A percentile compares a stretch with the other conserved stretches of the same genome.
These are phyloP conservation scores for Thelonectria blattea DNA, from an alignment of 2,329 filamentous ascomycete genomes.

Conservation along the genomic window DNA sequence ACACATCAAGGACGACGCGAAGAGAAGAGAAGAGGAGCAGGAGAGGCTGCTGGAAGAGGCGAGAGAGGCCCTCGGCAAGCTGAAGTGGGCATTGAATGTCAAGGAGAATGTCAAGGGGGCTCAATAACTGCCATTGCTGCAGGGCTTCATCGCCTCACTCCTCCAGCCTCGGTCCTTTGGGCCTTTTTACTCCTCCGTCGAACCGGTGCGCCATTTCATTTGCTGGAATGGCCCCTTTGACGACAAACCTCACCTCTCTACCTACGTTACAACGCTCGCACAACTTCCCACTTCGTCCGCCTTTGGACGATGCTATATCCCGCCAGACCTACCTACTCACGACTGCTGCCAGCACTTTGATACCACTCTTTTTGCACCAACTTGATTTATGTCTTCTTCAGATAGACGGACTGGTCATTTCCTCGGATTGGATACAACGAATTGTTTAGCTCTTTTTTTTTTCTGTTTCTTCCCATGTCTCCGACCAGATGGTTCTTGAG, in stretches of 20 bases:
- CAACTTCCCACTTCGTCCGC: constrained; percentile 1
- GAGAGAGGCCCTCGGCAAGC: constrained; percentile 66
- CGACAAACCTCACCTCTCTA: background rate
- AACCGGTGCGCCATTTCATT: background rate
- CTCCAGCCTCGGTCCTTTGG: background rate
- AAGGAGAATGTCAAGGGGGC: constrained; percentile 66
- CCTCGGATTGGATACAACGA: constrained; percentile 29
- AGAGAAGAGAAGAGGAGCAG: constrained; percentile 65
- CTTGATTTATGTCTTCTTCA: constrained; percentile 21
- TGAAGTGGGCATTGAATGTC: constrained; percentile 75
- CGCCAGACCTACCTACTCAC: constrained; percentile 25
- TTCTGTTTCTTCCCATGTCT: constrained; percentile 19
- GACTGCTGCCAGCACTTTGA: constrained; percentile 30
- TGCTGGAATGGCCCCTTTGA: background rate
- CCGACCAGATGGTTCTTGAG: constrained; percentile 20
- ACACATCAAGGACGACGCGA: constrained; percentile 64
- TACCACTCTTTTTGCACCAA: constrained; percentile 35
- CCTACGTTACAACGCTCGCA: background rate
- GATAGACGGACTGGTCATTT: constrained; percentile 35
- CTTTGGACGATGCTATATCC: constrained; percentile 16
- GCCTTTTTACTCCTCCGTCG: background rate
- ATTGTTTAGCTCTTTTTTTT: constrained; percentile 10
- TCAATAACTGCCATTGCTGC: constrained; percentile 45
- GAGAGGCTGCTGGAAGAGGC: constrained; percentile 63
- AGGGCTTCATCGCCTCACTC: background rate